Conservation (phyloP, 1,139 yeast genomes). For the Geotrichum bryndzae region DNA sequence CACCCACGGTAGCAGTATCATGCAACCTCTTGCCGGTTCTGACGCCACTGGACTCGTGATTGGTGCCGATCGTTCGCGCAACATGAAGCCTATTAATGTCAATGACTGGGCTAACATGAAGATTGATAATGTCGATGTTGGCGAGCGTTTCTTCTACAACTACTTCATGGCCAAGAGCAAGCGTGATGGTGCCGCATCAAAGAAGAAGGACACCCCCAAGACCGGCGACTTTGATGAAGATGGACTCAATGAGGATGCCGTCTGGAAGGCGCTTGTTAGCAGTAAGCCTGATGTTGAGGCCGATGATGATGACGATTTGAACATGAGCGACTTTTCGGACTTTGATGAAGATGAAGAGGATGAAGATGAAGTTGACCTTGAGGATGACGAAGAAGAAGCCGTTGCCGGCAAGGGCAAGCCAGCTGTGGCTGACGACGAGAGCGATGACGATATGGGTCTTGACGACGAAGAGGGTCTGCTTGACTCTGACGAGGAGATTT, state of each 20-base stretch:
- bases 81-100: slow-evolving; percentile 59
- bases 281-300: slow-evolving; percentile 73
- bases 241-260: slow-evolving; percentile 46
- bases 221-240: slow-evolving; percentile 33
- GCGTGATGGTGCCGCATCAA: slow-evolving; percentile 37
- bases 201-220: slow-evolving; percentile 21
- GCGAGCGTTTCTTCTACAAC: slow-evolving; percentile 83
- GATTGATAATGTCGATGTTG: slow-evolving; percentile 67
- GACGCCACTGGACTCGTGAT: slow-evolving; percentile 72
- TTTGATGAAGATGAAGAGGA: slow-evolving; percentile 40
- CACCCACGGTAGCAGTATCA: slow-evolving; percentile 76
- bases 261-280: slow-evolving; percentile 83
- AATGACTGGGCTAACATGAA: slow-evolving; percentile 74
- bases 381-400: slow-evolving; percentile 33
- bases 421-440: slow-evolving; percentile 27
- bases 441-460: slow-evolving; percentile 25
- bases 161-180: slow-evolving; percentile 63
- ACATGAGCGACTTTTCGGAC: slow-evolving; percentile 31
- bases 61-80: slow-evolving; percentile 30
- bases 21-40: slow-evolving; percentile 95
- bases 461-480: slow-evolving; percentile 35
- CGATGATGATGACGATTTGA: slow-evolving; percentile 31
- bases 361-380: slow-evolving; percentile 28
- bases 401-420: slow-evolving; percentile 31
- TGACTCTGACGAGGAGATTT: slow-evolving; percentile 25